Percentiles rank a stretch among this genome's conserved stretches.
Conservation (phyloP, 306 rosid genomes). For the Urtica urens region DNA sequence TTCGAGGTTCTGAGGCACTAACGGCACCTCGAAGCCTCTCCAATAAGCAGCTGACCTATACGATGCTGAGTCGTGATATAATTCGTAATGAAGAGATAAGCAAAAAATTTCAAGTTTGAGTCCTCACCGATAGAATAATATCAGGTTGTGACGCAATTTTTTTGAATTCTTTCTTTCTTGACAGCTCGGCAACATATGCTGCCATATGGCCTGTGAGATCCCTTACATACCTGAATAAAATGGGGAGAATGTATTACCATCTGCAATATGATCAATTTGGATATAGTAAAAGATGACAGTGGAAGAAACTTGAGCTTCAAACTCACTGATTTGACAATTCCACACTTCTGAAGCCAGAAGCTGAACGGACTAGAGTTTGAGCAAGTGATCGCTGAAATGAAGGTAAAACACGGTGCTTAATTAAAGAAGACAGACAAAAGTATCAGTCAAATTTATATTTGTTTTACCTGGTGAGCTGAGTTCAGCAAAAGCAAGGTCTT, state of each 20-base stretch:
- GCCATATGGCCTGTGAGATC: slow-evolving; percentile 69
- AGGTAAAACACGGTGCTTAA: slow-evolving; percentile 14
- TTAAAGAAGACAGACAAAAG: slow-evolving; percentile 2
- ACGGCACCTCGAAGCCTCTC: slow-evolving; percentile 94
- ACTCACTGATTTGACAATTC: slow-evolving; percentile 81
- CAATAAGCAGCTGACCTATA: slow-evolving; percentile 88
- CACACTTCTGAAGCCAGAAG: slow-evolving; percentile 55
- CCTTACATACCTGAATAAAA: slow-evolving; percentile 50
- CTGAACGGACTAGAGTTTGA: slow-evolving; percentile 78
- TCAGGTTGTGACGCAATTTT: slow-evolving; percentile 78
- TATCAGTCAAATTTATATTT: slow-evolving; percentile 8
- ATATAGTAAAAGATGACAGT: neutral
- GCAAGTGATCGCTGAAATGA: slow-evolving; percentile 77
- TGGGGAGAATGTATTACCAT: slow-evolving; percentile 9
- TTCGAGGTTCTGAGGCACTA: slow-evolving; percentile 83
- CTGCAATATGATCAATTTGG: slow-evolving; percentile 4
- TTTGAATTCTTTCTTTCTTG: slow-evolving; percentile 61
- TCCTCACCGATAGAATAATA: slow-evolving; percentile 55
- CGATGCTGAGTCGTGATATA: slow-evolving; percentile 6
- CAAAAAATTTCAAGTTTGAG: neutral
- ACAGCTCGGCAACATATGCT: slow-evolving; percentile 53
- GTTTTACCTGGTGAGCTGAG: slow-evolving; percentile 63
- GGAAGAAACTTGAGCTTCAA: slow-evolving; percentile 11
- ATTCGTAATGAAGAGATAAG: neutral
- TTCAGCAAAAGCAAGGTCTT: slow-evolving; percentile 53